Evolutionary conservation across 2,329 filamentous ascomycete species (phyloP).

Genomic region (Neofusicoccum sp.): DNA sequence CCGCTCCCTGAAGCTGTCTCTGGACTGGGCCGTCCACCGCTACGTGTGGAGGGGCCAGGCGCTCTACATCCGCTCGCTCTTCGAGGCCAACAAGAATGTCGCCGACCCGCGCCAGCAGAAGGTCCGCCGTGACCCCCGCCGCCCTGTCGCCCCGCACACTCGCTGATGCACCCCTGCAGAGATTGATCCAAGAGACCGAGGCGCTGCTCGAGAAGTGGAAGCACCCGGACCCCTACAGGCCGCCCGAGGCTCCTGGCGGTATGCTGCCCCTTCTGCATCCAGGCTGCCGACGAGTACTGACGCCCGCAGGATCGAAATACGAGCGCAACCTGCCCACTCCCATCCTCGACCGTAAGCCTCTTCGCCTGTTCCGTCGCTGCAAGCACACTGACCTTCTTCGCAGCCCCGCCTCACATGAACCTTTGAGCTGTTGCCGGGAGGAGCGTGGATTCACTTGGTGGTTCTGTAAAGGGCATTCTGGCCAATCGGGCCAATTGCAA

Average conservation of each 20-base stretch:
- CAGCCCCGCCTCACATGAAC: constrained; percentile 21
- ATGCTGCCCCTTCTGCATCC: constrained; percentile 34
- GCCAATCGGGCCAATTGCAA: constrained; percentile 8
- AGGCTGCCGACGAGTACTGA: constrained; percentile 25
- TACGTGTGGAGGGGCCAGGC: constrained; percentile 95
- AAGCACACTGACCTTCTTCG: neutral
- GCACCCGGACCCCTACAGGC: constrained; percentile 90
- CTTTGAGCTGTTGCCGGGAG: constrained; percentile 1
- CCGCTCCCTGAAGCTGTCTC: constrained; percentile 85
- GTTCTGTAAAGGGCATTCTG: neutral
- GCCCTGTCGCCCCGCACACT: neutral
- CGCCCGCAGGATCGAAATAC: constrained; percentile 79
- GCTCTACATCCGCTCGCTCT: constrained; percentile 90
- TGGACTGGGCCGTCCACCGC: constrained; percentile 94
- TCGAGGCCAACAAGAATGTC: constrained; percentile 88
- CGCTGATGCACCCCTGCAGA: constrained; percentile 55
- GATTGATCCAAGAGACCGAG: constrained; percentile 84
- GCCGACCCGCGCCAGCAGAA: constrained; percentile 83
- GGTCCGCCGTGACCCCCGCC: constrained; percentile 54
- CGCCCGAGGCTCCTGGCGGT: constrained; percentile 94
- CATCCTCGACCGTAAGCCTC: constrained; percentile 74
- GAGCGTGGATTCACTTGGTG: neutral
- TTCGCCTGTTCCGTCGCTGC: neutral
- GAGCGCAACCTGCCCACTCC: constrained; percentile 88
- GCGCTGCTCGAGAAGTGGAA: constrained; percentile 91